Percentiles rank a stretch among this genome's conserved stretches.
These are phyloP conservation scores for Grosmannia serpens DNA, from an alignment of 2,329 filamentous ascomycete species.

Conservation along the genomic window DNA sequence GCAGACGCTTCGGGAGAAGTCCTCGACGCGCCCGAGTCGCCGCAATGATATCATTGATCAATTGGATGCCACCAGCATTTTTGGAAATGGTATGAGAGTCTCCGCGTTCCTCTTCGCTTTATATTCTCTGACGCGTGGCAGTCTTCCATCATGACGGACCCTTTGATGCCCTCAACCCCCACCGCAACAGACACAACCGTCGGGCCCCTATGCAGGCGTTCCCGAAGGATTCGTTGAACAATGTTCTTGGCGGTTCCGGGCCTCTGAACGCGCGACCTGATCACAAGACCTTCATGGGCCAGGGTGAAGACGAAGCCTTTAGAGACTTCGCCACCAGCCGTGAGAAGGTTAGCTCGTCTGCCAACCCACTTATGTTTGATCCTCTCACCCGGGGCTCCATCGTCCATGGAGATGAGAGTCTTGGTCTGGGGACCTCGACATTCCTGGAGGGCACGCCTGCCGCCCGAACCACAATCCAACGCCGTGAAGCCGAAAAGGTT, in stretches of 20 bases:
- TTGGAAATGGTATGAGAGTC: conserved; percentile 67
- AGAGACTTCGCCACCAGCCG: conserved; percentile 49
- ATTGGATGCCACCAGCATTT: conserved; percentile 90
- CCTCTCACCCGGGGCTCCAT: conserved; percentile 55
- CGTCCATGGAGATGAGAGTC: conserved; percentile 72
- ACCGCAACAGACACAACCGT: conserved; percentile 76
- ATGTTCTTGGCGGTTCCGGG: conserved; percentile 76
- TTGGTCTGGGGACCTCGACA: conserved; percentile 85
- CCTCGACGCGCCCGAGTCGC: conserved; percentile 37
- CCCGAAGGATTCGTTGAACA: conserved; percentile 84
- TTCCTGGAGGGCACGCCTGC: conserved; percentile 92
- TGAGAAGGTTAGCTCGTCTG: conserved; percentile 20
- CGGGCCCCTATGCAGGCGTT: conserved; percentile 95
- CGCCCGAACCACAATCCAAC: conserved; percentile 65
- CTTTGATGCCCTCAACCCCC: conserved; percentile 91
- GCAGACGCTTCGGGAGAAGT: conserved; percentile 37
- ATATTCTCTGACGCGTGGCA: conserved; percentile 22
- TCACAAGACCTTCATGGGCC: conserved; percentile 77
- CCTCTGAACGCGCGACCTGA: conserved; percentile 74
- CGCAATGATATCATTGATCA: conserved; percentile 89
- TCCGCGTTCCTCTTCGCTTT: conserved; percentile 5
- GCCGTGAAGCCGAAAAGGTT: conserved; percentile 57
- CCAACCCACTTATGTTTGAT: conserved; percentile 46
- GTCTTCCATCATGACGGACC: conserved; percentile 97
- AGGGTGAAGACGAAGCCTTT: conserved; percentile 71